Evolutionary conservation across 441 rosid genomes (phyloP).

Genomic region (Pelargonium myrrhifolium): DNA sequence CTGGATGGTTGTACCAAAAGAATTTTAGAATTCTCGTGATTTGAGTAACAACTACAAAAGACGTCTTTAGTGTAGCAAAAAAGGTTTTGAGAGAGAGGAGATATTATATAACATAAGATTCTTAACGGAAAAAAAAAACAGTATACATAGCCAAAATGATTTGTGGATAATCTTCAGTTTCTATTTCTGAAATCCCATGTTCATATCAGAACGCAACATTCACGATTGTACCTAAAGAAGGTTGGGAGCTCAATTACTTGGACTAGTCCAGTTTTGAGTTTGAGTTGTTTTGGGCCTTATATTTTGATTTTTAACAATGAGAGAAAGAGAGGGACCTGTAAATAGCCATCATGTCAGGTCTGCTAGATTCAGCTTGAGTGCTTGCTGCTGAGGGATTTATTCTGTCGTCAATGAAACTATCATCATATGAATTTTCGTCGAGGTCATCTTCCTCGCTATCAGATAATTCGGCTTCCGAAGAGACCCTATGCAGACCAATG

Average conservation of each 20-base stretch:
- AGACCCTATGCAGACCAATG: constrained; percentile 43
- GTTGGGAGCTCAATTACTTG: neutral
- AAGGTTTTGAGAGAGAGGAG: no score
- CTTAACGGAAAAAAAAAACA: no score
- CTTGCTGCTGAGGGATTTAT: constrained; percentile 46
- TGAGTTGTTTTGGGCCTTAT: neutral
- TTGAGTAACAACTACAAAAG: neutral
- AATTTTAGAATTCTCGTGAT: neutral
- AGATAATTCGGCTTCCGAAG: constrained; percentile 64
- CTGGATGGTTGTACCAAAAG: neutral
- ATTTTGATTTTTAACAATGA: no score
- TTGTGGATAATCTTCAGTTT: constrained; percentile 1
- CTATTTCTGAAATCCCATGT: neutral
- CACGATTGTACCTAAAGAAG: neutral
- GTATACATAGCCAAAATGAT: neutral
- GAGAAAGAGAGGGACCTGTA: constrained; percentile 45
- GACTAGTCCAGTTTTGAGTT: neutral
- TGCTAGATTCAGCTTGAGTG: constrained; percentile 50
- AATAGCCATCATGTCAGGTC: constrained; percentile 81
- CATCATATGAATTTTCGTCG: constrained; percentile 49
- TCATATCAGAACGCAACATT: neutral
- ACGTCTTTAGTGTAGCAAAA: no score
- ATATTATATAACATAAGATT: no score
- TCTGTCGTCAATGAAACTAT: constrained; percentile 83
- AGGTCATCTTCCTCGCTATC: constrained; percentile 51